These are phyloP conservation scores for Diaporthe sp. DNA, from an alignment of 2,329 filamentous ascomycete species.

Conservation along the genomic window DNA sequence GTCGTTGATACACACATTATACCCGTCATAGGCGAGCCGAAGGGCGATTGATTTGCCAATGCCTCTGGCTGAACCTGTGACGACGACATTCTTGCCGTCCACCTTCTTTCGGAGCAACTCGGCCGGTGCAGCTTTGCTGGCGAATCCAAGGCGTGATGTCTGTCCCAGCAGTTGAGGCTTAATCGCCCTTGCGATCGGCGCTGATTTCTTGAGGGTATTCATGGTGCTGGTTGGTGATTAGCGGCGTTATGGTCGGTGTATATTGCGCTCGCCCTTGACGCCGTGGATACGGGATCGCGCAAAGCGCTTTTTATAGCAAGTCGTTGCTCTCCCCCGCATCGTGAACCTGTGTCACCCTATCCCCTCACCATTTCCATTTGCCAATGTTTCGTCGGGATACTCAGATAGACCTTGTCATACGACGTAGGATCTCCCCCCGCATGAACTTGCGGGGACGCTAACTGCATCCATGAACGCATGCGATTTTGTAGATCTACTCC, in stretches of 20 bases:
- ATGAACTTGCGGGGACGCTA: conserved; percentile 20
- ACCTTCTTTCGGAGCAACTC: conserved; percentile 19
- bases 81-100: conserved; percentile 40
- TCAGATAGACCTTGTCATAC: not conserved
- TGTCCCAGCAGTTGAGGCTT: not conserved
- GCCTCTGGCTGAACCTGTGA: conserved; percentile 48
- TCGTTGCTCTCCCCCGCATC: conserved; percentile 16
- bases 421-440: conserved; percentile 19
- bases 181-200: not conserved
- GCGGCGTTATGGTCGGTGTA: not conserved
- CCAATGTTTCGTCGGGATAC: not conserved
- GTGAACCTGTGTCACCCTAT: not conserved
- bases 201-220: not conserved
- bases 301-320: not conserved
- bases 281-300: not conserved
- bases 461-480: not conserved
- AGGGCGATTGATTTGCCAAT: conserved; percentile 74
- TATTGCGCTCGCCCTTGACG: not conserved
- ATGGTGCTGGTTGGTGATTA: not conserved
- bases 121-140: conserved; percentile 18
- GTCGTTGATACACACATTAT: conserved; percentile 76
- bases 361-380: not conserved
- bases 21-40: conserved; percentile 74
- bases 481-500: not conserved
- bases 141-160: not conserved